phyloP scores from a whole-genome alignment of 1,139 yeast genomes.

The Sugiyamaella japonica region DNA sequence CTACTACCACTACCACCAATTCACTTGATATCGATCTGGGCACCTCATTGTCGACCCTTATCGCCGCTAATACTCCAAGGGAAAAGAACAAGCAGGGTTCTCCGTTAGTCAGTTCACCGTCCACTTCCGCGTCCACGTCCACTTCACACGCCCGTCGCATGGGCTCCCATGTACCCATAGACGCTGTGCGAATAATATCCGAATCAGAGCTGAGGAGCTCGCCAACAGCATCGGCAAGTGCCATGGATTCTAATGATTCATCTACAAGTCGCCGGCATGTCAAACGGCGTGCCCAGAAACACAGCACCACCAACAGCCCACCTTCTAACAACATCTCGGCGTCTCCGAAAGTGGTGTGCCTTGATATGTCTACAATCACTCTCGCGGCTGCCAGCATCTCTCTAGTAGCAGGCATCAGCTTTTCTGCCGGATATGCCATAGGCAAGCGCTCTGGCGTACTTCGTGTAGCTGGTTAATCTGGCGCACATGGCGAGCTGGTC shows the following conservation, averaged over 20 bases:
- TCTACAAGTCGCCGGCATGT: neutral
- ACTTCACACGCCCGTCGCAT: slow-evolving; percentile 1
- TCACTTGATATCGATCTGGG: slow-evolving; percentile 26
- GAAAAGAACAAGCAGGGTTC: neutral
- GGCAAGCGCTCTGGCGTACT: slow-evolving; percentile 32
- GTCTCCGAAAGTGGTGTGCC: slow-evolving; percentile 7
- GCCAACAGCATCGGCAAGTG: too few species aligned
- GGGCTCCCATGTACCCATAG: slow-evolving; percentile 13
- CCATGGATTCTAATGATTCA: too few species aligned
- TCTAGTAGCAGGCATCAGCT: slow-evolving; percentile 36
- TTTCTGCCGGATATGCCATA: slow-evolving; percentile 37
- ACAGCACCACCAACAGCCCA: neutral
- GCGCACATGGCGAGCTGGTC: too few species aligned
- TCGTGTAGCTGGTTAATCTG: slow-evolving; percentile 22
- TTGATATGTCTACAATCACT: slow-evolving; percentile 28
- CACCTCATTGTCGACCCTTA: slow-evolving; percentile 27
- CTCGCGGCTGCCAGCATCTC: slow-evolving; percentile 37
- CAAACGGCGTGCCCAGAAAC: slow-evolving; percentile 1
- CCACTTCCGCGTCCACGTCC: neutral
- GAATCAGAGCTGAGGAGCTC: slow-evolving; percentile 16
- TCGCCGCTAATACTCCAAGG: slow-evolving; percentile 14
- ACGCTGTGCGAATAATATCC: slow-evolving; percentile 15
- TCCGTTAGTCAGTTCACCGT: neutral
- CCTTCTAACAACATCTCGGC: neutral
- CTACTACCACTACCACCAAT: too few species aligned